Base-by-base conservation (phyloP, 306 rosid species). In the Hippophae rhamnoides region DNA sequence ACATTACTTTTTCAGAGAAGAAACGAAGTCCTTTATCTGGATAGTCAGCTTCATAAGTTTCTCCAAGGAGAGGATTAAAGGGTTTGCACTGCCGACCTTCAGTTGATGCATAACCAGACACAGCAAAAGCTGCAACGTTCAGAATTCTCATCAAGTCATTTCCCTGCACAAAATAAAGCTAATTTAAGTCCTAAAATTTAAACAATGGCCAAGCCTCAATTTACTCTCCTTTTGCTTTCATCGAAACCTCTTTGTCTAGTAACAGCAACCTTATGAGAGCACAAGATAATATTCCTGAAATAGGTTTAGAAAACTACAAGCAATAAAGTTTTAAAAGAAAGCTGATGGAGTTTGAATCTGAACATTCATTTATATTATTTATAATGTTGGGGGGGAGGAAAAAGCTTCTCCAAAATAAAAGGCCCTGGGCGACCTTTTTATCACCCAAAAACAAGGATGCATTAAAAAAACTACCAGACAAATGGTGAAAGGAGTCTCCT, bases 41-140 rank as follows among this genome's bases (percentile, higher is more conserved):
- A 81, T 92, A 88, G 74, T 92, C 97, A 55, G 90, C 99, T 76
- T 92, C 99, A 8, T 88, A 92, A 43, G 97, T 92, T 77, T 88
- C 99, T 74, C 99, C 99, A 41, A 92, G 95, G 52, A 92, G 84
- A 72, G 97, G 99, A 79, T 92, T 88, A 74, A 92, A 92, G 67
- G 99, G 99, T 81, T 92, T 92, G 75, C 99, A 92, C 60, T 88
- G 99, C 52, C 99, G 86, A 14, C 99, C 99, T 84, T 92, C 88
- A 41, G 99, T 92, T 54, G 97, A 92, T 6, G 99, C 93, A 78
- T 92, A 92, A 63, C 99, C 85, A 69, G 99, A 92, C 62, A 92
- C 96, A 68, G 97, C 96, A 84, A 92, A 88, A 66, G 99, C 94
- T 64, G 95, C 99, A 63, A 86, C 70, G 57, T 82, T 81, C 62